phyloP scores from a whole-genome alignment of 257 asterid genomes.

The Capsicum rhomboideum region DNA sequence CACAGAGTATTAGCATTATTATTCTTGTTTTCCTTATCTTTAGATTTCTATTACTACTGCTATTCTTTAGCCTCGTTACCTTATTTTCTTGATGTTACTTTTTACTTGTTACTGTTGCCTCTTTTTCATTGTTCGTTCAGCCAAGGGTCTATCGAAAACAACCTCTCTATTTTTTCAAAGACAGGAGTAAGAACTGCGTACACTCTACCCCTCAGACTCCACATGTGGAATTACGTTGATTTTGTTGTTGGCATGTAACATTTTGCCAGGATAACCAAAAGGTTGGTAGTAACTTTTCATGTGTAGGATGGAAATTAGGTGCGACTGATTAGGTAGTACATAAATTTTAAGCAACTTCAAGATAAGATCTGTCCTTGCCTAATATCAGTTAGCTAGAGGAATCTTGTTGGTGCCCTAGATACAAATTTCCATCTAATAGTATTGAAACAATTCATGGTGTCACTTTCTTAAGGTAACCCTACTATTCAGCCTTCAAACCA shows the following conservation, averaged over 20 bases:
- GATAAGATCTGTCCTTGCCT: neutral
- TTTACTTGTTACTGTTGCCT: too few relatives aligned
- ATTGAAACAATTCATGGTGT: neutral
- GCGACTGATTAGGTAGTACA: neutral
- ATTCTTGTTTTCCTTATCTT: too few relatives aligned
- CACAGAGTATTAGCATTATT: too few relatives aligned
- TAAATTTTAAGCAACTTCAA: neutral
- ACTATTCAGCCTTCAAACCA: neutral
- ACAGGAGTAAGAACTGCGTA: too few relatives aligned
- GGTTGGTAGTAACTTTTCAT: neutral
- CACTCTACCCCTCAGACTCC: too few relatives aligned
- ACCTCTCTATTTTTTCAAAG: too few relatives aligned
- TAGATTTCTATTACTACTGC: too few relatives aligned
- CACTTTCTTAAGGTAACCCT: neutral
- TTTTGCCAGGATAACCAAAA: neutral
- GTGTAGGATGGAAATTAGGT: neutral
- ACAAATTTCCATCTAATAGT: neutral
- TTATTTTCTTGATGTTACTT: too few relatives aligned
- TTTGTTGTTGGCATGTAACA: neutral
- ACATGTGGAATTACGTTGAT: too few relatives aligned
- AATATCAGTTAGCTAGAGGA: neutral
- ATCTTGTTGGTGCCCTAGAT: neutral
- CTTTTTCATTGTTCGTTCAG: too few relatives aligned
- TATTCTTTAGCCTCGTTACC: too few relatives aligned
- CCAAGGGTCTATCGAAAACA: too few relatives aligned